These are phyloP conservation scores for Penicillium sp. DNA, from an alignment of 2,329 filamentous ascomycete species.

Conservation along the genomic window DNA sequence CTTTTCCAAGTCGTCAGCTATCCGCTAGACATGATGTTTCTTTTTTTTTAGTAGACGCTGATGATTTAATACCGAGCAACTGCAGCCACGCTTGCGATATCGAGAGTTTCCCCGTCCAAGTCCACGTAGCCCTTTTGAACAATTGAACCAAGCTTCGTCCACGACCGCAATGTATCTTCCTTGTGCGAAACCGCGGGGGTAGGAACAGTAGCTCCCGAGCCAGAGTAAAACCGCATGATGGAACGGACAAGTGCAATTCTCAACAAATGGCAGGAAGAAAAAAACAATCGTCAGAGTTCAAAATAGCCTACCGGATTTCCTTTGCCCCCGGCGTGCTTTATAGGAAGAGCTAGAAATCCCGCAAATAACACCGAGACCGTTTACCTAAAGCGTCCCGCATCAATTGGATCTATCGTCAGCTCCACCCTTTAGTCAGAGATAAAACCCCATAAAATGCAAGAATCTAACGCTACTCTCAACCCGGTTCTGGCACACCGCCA, in stretches of 20 bases:
- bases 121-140: neutral
- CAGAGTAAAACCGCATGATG: neutral
- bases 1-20: neutral
- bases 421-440: neutral
- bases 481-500: neutral
- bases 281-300: too few species aligned
- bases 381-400: neutral
- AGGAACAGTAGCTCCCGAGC: neutral
- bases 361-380: neutral
- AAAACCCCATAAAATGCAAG: neutral
- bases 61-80: neutral
- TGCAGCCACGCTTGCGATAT: conserved; percentile 1
- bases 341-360: neutral
- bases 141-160: neutral
- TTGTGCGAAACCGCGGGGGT: neutral
- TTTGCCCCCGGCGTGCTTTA: neutral
- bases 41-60: neutral
- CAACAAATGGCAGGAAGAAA: neutral
- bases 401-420: neutral
- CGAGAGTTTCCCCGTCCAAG: neutral
- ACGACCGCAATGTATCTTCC: conserved; percentile 1
- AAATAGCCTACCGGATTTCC: neutral
- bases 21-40: neutral
- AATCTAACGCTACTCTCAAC: neutral
- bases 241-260: neutral